These are phyloP conservation scores for Emergomyces orientalis DNA, from an alignment of 2,329 filamentous ascomycete genomes.

Conservation along the genomic window DNA sequence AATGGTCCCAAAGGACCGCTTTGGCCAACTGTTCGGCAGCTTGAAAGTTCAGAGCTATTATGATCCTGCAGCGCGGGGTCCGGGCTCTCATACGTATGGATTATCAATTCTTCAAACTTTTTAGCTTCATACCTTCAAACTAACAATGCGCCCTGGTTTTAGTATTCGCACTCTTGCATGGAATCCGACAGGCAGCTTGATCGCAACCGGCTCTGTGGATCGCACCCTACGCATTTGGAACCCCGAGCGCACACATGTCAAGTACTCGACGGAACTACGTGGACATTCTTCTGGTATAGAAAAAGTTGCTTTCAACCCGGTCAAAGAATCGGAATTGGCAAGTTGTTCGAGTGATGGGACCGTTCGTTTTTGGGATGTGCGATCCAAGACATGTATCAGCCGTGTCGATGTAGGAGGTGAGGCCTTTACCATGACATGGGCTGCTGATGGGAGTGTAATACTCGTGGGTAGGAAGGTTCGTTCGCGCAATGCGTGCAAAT, in stretches of 20 bases:
- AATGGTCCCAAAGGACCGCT: conserved; percentile 54
- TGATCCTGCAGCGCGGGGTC: conserved; percentile 49
- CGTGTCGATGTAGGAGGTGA: conserved; percentile 42
- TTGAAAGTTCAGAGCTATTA: conserved; percentile 64
- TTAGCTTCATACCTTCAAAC: not conserved
- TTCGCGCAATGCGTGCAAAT: not conserved
- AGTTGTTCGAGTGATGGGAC: conserved; percentile 43
- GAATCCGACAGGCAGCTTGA: conserved; percentile 74
- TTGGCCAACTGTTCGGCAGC: conserved; percentile 56
- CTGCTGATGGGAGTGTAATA: conserved; percentile 38
- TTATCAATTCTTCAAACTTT: conserved; percentile 10
- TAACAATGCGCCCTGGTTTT: conserved; percentile 26
- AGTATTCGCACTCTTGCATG: conserved; percentile 75
- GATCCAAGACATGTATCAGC: conserved; percentile 40
- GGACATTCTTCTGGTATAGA: conserved; percentile 41
- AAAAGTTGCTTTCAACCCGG: conserved; percentile 42
- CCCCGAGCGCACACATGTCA: conserved; percentile 38
- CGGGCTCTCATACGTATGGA: conserved; percentile 48
- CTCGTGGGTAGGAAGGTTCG: conserved; percentile 41
- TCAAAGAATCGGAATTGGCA: conserved; percentile 41
- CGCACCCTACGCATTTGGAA: conserved; percentile 93
- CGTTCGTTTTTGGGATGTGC: conserved; percentile 43
- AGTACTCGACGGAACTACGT: conserved; percentile 41
- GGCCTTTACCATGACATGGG: conserved; percentile 42
- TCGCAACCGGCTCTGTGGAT: conserved; percentile 82